phyloP scores from a whole-genome alignment of 768 basidiomycete species.

The Tulasnella sp. region DNA sequence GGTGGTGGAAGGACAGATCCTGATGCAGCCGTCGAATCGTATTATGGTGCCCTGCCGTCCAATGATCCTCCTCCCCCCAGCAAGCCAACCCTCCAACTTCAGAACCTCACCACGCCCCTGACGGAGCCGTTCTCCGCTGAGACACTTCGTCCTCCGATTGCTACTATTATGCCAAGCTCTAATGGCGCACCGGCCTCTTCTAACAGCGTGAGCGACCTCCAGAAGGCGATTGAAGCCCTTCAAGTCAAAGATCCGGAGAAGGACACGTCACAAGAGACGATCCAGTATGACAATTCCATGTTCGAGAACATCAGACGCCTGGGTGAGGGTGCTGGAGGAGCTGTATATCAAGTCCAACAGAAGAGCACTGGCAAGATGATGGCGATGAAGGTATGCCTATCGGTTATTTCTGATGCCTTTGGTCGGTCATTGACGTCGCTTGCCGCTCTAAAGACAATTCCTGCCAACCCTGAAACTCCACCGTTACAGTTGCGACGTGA shows the following conservation, averaged over 20 bases:
- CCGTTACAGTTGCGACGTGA: slow-evolving; percentile 81
- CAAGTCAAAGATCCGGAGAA: slow-evolving; percentile 9
- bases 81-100: background rate
- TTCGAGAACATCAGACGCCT: slow-evolving; percentile 68
- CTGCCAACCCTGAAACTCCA: slow-evolving; percentile 69
- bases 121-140: slow-evolving; percentile 11
- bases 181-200: background rate
- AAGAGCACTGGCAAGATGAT: slow-evolving; percentile 66
- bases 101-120: background rate
- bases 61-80: background rate
- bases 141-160: slow-evolving; percentile 1
- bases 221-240: slow-evolving; percentile 14
- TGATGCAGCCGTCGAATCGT: slow-evolving; percentile 3
- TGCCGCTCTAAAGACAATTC: slow-evolving; percentile 45
- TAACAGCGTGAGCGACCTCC: slow-evolving; percentile 7
- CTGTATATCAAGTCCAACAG: slow-evolving; percentile 88
- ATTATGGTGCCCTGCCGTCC: slow-evolving; percentile 7
- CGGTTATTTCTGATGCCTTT: background rate
- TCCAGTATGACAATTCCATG: slow-evolving; percentile 28
- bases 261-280: slow-evolving; percentile 7
- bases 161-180: slow-evolving; percentile 1
- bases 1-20: background rate
- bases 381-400: slow-evolving; percentile 63
- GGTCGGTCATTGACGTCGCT: background rate
- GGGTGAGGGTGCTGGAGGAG: slow-evolving; percentile 93